These are phyloP conservation scores for Eucalyptus regnans DNA, from an alignment of 345 rosid species.

Conservation along the genomic window DNA sequence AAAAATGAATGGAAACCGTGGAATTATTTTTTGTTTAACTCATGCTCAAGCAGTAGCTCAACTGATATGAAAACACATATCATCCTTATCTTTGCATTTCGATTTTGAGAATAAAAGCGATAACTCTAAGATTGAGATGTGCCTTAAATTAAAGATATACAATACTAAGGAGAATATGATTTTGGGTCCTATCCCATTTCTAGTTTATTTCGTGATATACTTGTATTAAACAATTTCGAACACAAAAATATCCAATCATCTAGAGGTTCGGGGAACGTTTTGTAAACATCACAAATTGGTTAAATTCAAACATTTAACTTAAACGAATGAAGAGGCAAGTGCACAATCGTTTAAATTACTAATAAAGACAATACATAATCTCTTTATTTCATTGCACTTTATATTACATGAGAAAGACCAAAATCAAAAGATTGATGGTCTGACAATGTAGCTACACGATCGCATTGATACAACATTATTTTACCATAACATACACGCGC, in stretches of 20 bases:
- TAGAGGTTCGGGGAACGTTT: not conserved
- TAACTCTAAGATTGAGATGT: not conserved
- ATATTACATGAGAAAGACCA: not conserved
- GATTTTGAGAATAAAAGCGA: not conserved
- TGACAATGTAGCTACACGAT: not conserved
- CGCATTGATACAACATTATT: not conserved
- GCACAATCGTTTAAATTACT: not conserved
- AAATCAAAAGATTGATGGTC: not conserved
- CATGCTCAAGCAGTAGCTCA: not conserved
- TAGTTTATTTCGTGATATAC: not conserved
- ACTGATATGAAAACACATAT: not conserved
- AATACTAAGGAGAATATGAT: not conserved
- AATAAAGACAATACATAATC: not conserved
- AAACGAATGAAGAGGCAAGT: not conserved
- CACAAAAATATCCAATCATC: not conserved
- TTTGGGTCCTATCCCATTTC: not conserved
- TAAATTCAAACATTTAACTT: not conserved
- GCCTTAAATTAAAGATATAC: rapidly evolving
- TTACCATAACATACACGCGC: not conserved
- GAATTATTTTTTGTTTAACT: not conserved
- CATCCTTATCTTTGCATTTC: not conserved
- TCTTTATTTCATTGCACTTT: not conserved
- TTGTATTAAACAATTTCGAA: not conserved
- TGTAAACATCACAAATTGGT: not conserved
- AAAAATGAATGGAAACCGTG: not conserved